Conservation (phyloP, 2,329 filamentous ascomycete species). For the Penicillium hesseltinei region DNA sequence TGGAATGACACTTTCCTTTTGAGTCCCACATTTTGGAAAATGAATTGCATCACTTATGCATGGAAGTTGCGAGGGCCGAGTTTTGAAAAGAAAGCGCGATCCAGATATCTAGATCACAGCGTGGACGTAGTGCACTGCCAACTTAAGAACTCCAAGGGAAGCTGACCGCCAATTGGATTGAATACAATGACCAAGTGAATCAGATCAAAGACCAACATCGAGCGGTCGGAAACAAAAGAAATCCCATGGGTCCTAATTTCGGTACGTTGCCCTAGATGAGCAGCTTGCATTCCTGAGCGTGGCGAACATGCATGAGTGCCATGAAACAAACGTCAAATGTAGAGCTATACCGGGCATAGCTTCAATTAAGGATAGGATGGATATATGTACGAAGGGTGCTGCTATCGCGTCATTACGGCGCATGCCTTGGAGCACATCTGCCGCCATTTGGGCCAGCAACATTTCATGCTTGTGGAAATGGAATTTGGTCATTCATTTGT, state of each 20-base stretch:
- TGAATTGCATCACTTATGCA: not conserved
- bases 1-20: slow-evolving; percentile 17
- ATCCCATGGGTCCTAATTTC: not conserved
- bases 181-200: not conserved
- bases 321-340: not conserved
- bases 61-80: slow-evolving; percentile 1
- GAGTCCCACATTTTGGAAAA: not conserved
- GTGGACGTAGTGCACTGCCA: not conserved
- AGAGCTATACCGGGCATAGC: slow-evolving; percentile 2
- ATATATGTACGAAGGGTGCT: slow-evolving; percentile 7
- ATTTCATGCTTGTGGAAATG: not conserved
- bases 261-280: not conserved
- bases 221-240: not conserved
- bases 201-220: not conserved
- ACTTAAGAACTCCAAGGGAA: not conserved
- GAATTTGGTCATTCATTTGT: slow-evolving; percentile 13
- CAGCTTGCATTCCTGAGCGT: slow-evolving; percentile 17
- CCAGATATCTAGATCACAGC: not conserved
- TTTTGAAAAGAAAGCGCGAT: slow-evolving; percentile 9
- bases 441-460: not conserved
- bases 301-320: slow-evolving; percentile 8
- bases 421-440: not conserved
- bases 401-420: not conserved
- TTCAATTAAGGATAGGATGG: not conserved
- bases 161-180: not conserved